A percentile compares a stretch with the other conserved stretches of the same genome.
phyloP scores from a whole-genome alignment of 2,329 filamentous ascomycete genomes.

The Pestalotiopsis sp. region DNA sequence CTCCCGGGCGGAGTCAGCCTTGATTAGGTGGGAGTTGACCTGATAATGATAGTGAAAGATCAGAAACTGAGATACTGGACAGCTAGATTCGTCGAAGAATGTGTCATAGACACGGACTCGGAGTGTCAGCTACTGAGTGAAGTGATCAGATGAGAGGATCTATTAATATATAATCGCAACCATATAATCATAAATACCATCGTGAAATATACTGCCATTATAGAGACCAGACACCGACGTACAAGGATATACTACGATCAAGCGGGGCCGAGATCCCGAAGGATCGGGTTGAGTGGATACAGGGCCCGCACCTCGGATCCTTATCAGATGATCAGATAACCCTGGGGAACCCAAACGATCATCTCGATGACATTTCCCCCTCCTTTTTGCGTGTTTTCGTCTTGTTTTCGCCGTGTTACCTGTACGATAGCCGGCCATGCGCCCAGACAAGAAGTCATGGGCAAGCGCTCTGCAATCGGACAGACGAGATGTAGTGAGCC shows the following conservation, averaged over 20 bases:
- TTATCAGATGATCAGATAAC: not conserved
- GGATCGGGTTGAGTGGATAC: not conserved
- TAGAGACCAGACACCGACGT: not conserved
- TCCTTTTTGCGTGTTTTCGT: not conserved
- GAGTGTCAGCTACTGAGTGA: no score
- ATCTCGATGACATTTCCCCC: not conserved
- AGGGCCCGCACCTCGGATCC: not conserved
- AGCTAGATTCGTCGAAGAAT: not conserved
- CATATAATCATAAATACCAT: no score
- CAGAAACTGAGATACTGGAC: no score
- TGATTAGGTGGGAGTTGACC: conserved; percentile 7
- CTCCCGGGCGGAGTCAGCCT: conserved; percentile 35
- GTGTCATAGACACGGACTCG: no score
- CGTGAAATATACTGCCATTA: not conserved
- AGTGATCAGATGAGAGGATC: no score
- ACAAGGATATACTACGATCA: not conserved
- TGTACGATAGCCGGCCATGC: not conserved
- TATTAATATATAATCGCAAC: no score
- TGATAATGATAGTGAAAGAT: not conserved
- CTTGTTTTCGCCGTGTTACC: not conserved
- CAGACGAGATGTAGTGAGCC: not conserved
- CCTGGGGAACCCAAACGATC: not conserved
- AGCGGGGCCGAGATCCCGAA: not conserved
- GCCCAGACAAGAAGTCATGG: not conserved
- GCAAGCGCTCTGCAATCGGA: not conserved